Base-by-base conservation (phyloP, 1,284 basidiomycete genomes). In the Melampsora americana region DNA sequence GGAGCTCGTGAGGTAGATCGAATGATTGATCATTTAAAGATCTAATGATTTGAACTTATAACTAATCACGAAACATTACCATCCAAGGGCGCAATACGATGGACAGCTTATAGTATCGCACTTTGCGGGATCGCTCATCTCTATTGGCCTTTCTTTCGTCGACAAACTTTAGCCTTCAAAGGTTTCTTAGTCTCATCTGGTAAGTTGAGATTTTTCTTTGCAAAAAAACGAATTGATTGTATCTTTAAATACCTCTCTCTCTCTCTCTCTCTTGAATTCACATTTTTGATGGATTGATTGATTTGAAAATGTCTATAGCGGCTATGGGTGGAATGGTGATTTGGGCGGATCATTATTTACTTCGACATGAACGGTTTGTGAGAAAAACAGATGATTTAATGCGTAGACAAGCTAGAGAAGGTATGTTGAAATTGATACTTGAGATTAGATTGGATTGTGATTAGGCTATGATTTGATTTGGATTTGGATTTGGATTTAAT, bases 161-260 rank as follows among this genome's bases (percentile, higher is more conserved):
- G 88, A 66, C 92, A 93, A 83, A 90, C 91, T 0, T 85, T 92
- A 53, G 88, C 89, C 1, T 88, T 92, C 85, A 94, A 94, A 83
- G 88, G 86, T 0, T 92, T 92, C 82, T 83, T 91, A 26, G 85
- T 90, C 7, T 86, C 88, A 20, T 84, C 84, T 79, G 87, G 86
- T 89, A 83, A 83, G 62, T 77, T 80, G n/a, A n/a, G n/a, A n/a
- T n/a, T n/a, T n/a, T n/a, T n/a, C n/a, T n/a, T n/a, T n/a, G n/a
- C n/a, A n/a, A n/a, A n/a, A n/a, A n/a, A n/a, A n/a, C n/a, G n/a
- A n/a, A n/a, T n/a, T n/a, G n/a, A n/a, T n/a, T n/a, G n/a, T n/a
- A n/a, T n/a, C n/a, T n/a, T n/a, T n/a, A n/a, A n/a, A n/a, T 35
- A 79, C n/a, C n/a, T n/a, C n/a, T n/a, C n/a, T n/a, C n/a, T n/a